These are phyloP conservation scores for Panaeolus cyanescens DNA, from an alignment of 768 basidiomycete species.

Conservation along the genomic window DNA sequence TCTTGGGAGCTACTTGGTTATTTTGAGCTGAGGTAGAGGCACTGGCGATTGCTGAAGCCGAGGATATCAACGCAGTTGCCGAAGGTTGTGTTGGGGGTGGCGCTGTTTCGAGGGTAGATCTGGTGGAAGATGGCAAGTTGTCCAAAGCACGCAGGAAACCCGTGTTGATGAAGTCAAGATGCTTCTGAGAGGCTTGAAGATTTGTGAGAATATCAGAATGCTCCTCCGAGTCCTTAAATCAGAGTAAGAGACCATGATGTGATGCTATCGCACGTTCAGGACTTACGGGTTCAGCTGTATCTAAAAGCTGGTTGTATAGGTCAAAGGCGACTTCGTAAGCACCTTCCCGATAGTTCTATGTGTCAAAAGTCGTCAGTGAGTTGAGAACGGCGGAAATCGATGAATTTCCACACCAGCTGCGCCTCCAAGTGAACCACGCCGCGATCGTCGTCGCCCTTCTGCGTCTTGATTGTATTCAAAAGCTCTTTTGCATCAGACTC, in stretches of 20 bases:
- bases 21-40: conserved; percentile 33
- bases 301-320: conserved; percentile 79
- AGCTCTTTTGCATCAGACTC: conserved; percentile 66
- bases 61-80: conserved; percentile 30
- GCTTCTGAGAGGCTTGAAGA: conserved; percentile 76
- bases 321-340: conserved; percentile 73
- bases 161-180: conserved; percentile 81
- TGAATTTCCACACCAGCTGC: conserved; percentile 64
- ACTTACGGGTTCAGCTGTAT: conserved; percentile 76
- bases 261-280: neutral
- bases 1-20: conserved; percentile 37
- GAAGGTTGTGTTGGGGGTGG: conserved; percentile 51
- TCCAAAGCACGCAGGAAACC: conserved; percentile 69
- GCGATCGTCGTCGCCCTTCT: conserved; percentile 51
- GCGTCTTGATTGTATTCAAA: conserved; percentile 48
- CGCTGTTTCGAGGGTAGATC: conserved; percentile 58
- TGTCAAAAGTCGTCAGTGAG: neutral
- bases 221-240: conserved; percentile 75
- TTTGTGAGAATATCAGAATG: conserved; percentile 87
- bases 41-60: conserved; percentile 24
- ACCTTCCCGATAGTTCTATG: conserved; percentile 77
- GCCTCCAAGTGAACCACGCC: conserved; percentile 82
- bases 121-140: conserved; percentile 51
- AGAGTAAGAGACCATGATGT: neutral
- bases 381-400: neutral